phyloP scores from a whole-genome alignment of 768 basidiomycete genomes.

The Coprinopsis cinerea region DNA sequence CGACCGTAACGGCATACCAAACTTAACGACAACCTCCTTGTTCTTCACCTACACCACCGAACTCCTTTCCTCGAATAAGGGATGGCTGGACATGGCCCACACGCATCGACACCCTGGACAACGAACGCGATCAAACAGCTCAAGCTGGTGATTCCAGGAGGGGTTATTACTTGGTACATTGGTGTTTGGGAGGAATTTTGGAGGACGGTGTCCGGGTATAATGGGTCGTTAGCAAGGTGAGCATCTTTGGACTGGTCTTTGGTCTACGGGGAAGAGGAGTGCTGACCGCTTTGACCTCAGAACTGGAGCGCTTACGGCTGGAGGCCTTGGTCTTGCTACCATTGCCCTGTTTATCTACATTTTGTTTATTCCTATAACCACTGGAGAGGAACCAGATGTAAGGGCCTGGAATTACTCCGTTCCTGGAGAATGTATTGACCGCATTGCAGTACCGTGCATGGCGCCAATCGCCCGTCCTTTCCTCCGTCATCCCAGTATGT shows the following conservation, averaged over 20 bases:
- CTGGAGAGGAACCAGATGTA: constrained; percentile 66
- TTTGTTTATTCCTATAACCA: constrained; percentile 58
- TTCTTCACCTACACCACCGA: background rate
- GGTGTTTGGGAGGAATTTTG: constrained; percentile 49
- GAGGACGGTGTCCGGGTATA: constrained; percentile 30
- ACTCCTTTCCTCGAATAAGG: background rate
- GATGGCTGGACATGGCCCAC: constrained; percentile 15
- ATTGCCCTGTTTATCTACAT: constrained; percentile 69
- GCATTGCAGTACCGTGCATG: constrained; percentile 61
- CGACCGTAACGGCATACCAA: no score
- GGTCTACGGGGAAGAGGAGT: no score
- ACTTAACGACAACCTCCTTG: no score
- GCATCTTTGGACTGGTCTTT: constrained; percentile 17
- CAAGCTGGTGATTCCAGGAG: constrained; percentile 74
- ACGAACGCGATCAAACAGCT: constrained; percentile 61
- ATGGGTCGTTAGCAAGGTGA: constrained; percentile 50
- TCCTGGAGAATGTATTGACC: background rate
- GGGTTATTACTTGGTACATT: constrained; percentile 53
- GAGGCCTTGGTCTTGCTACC: constrained; percentile 53
- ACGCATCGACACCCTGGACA: constrained; percentile 23
- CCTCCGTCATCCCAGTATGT: constrained; percentile 57
- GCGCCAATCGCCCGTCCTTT: constrained; percentile 65
- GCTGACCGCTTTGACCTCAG: constrained; percentile 35
- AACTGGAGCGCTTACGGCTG: constrained; percentile 45
- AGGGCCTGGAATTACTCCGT: constrained; percentile 22